These are phyloP conservation scores for Piromyces finnis DNA, from an alignment of 192 early-diverging fungal species.

Conservation along the genomic window DNA sequence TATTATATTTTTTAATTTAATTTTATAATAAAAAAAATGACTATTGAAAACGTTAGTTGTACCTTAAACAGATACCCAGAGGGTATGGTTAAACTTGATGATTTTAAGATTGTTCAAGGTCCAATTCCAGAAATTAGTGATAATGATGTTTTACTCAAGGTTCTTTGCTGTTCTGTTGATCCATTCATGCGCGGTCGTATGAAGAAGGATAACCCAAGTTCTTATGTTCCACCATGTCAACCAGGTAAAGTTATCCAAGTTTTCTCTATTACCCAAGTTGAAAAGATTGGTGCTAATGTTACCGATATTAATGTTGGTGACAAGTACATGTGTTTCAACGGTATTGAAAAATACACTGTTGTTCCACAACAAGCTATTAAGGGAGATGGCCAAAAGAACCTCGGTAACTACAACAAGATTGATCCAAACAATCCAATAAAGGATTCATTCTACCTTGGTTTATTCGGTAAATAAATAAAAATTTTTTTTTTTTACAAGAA, in stretches of 20 bases:
- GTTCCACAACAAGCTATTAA: neutral
- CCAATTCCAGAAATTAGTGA: neutral
- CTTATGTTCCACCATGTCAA: constrained; percentile 21
- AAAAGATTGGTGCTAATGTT: constrained; percentile 32
- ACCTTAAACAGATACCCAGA: neutral
- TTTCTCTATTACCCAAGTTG: constrained; percentile 38
- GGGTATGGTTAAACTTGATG: neutral
- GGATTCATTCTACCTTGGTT: constrained; percentile 6
- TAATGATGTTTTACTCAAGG: constrained; percentile 23
- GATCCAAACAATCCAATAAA: constrained; percentile 18
- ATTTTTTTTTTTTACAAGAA: no score
- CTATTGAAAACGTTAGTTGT: neutral
- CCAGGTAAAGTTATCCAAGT: constrained; percentile 45
- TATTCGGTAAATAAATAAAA: neutral
- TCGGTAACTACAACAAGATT: constrained; percentile 11
- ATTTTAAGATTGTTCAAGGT: neutral
- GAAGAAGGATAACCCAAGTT: constrained; percentile 19
- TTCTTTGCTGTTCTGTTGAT: constrained; percentile 38
- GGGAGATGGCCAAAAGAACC: constrained; percentile 4
- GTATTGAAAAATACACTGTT: constrained; percentile 42
- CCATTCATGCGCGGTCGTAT: constrained; percentile 42
- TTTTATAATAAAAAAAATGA: neutral
- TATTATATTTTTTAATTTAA: no score
- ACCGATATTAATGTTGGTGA: constrained; percentile 37
- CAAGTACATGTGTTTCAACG: constrained; percentile 30